Evolutionary conservation across 257 asterid species (phyloP), one percentile per base, ranked within the genome.

Genomic region (Nyctanthes arbortristis): DNA sequence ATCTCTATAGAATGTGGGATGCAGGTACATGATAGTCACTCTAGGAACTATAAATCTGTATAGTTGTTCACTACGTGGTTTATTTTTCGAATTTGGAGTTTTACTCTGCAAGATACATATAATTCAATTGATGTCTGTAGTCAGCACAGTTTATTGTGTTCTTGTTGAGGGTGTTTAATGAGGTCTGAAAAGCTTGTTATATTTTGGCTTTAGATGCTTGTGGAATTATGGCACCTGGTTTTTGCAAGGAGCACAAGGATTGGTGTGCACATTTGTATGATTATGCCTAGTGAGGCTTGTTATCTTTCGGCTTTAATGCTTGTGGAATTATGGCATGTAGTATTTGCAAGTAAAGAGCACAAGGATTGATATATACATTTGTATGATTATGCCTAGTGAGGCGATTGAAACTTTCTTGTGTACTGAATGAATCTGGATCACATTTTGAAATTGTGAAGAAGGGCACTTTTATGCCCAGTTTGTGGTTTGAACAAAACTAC

Each of bases 1-100:
- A 90, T 93, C 63, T 93, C 98, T 29, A 90, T 90, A 27, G 97
- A 93, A 87, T 93, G 98, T 73, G 98, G 97, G 72, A 93, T 93
- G 97, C 98, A 93, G 98, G 98, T 88, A 81, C 70, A 30, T 66
- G 67, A 49, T 16, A 27, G 32, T 27, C 66, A 18, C 54, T 34
- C 66, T 37, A 20, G 39, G 31, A 45, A 32, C 24, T 52, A 39
- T 30, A 40, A n/a, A 65, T 45, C 29, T 55, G 28, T 63, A 27
- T 37, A 34, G 16, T 30, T 72, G 37, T 59, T 66, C 32, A 49
- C 49, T 22, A 14, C 24, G 16, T 49, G 34, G 22, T 35, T 43
- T 56, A 16, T 18, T 72, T 62, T 31, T 25, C 55, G 30, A 2
- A 22, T n/a, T 59, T 54, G 58, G 54, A 65, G 63, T 36, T 76